Evolutionary conservation across 495 filamentous ascomycete species (phyloP), one percentile per base, ranked within the genome.

Genomic region (Penicillium cosmopolitanum): DNA sequence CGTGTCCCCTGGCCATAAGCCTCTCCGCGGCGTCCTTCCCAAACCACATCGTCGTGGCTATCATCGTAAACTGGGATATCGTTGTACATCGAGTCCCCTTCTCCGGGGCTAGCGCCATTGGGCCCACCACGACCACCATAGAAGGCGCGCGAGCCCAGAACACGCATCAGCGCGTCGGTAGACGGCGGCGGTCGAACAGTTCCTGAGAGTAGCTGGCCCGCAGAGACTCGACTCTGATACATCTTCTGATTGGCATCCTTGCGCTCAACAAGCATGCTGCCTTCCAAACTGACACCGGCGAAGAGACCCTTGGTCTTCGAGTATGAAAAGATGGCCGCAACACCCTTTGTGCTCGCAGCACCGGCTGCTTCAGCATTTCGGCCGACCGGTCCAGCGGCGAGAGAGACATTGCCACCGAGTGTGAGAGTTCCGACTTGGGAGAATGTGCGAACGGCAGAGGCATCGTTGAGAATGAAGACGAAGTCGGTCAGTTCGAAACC

Each of bases 401-500:
- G 89, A 9, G 92, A 96, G 16, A 98, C 95, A 68, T 98, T 98
- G 58, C 96, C 95, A 63, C 95, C 95, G 18, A 98, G 82, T 52
- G 95, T 97, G 40, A 98, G 76, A 16, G 87, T 92, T 15, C 96
- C 95, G 53, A 87, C 83, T 73, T 98, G 94, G 3, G 95, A 93
- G 74, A 98, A 98, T 36, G 95, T 95, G 70, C 90, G 91, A 42
- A 98, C 95, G 23, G 95, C 95, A 42, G 83, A 85, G 42, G 87
- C 83, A 70, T 98, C 95, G 74, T 98, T 98, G 51, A 98, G 86
- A 58, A 98, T 97, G 80, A 98, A 98, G 66, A 98, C 96, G 71
- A 98, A 98, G 71, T 98, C 95, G 43, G 96, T 98, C 59, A 98
- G 78, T 74, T 98, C 95, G 78, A 96, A 94, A 33, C 95, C 95